A percentile compares a stretch with the other conserved stretches of the same genome.
Conservation (phyloP, 257 asterid genomes). For the Lithospermum erythrorhizon region DNA sequence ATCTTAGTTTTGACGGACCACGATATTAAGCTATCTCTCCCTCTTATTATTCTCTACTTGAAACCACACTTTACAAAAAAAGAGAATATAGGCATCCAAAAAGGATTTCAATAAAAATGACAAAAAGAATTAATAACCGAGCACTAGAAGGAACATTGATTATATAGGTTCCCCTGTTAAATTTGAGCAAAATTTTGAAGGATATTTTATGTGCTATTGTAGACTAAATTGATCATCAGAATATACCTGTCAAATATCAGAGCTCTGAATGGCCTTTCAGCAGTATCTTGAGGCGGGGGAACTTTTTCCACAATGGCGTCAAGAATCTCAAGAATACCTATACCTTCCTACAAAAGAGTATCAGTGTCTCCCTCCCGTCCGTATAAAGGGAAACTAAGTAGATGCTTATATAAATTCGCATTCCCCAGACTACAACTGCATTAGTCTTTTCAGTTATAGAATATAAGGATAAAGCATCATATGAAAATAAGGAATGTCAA, state of each 20-base stretch:
- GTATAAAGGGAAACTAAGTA: not conserved
- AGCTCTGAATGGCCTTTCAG: constrained; percentile 81
- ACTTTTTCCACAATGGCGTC: constrained; percentile 74
- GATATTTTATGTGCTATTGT: not conserved
- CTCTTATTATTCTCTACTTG: not conserved
- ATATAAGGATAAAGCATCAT: not conserved
- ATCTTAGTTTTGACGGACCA: too few relatives aligned
- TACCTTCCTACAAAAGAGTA: constrained; percentile 62
- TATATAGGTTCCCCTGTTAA: not conserved
- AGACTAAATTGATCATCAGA: constrained; percentile 31
- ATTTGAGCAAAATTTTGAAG: not conserved
- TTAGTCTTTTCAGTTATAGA: not conserved
- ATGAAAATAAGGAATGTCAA: too few relatives aligned
- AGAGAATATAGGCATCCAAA: not conserved
- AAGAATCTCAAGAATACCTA: constrained; percentile 73
- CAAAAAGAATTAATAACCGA: not conserved
- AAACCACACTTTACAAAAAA: not conserved
- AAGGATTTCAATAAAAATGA: not conserved
- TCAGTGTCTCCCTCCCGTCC: not conserved
- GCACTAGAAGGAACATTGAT: not conserved
- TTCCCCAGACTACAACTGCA: not conserved
- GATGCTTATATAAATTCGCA: too few relatives aligned
- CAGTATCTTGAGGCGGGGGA: constrained; percentile 76
- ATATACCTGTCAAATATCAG: constrained; percentile 96
- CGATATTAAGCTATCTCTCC: not conserved